Conservation (phyloP, 169 alveolate genomes). For the Plasmodium chabaudi region DNA sequence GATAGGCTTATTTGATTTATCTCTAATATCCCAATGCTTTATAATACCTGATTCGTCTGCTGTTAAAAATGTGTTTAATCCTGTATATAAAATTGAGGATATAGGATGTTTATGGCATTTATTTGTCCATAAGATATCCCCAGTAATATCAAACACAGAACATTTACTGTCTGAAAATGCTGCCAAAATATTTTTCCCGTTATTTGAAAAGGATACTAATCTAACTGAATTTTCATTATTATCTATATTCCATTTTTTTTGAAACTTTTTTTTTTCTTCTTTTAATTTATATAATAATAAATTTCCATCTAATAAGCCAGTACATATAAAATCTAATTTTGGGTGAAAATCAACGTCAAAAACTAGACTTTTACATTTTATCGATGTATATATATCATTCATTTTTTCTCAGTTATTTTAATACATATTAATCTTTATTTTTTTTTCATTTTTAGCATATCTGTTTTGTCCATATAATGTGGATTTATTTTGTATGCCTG, state of each 20-base stretch:
- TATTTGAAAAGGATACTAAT: constrained; percentile 45
- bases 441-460: not conserved
- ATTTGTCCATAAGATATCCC: constrained; percentile 38
- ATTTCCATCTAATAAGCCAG: constrained; percentile 56
- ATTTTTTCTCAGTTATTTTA: constrained; percentile 11
- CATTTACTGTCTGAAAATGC: constrained; percentile 67
- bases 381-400: constrained; percentile 21
- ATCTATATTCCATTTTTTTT: constrained; percentile 48
- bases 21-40: constrained; percentile 65
- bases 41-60: constrained; percentile 51
- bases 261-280: constrained; percentile 53
- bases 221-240: constrained; percentile 51
- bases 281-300: constrained; percentile 57
- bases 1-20: constrained; percentile 52
- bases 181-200: constrained; percentile 53
- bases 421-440: not conserved
- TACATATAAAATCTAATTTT: constrained; percentile 53
- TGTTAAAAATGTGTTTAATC: constrained; percentile 46
- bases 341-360: constrained; percentile 73
- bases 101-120: constrained; percentile 38
- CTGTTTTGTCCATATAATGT: too few species aligned
- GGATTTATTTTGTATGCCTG: too few species aligned
- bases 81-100: constrained; percentile 33
- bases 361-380: constrained; percentile 23
- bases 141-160: constrained; percentile 49